phyloP scores from a whole-genome alignment of 192 early-diverging fungal species.

The Linnemannia zychae region DNA sequence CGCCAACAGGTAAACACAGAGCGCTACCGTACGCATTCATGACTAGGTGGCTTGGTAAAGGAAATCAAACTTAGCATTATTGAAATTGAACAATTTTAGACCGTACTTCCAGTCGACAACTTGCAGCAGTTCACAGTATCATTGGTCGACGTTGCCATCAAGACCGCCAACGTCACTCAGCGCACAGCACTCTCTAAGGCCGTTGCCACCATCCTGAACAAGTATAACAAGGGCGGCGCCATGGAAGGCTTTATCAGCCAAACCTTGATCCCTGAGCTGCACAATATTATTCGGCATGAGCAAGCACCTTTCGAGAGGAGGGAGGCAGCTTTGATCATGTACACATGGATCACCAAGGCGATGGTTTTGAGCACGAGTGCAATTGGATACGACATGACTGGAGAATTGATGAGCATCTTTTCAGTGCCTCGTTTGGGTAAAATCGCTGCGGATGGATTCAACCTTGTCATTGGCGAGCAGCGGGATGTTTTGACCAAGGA shows the following conservation, averaged over 20 bases:
- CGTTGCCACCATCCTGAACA: slow-evolving; percentile 77
- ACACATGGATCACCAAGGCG: slow-evolving; percentile 74
- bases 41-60: background rate
- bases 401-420: slow-evolving; percentile 68
- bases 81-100: slow-evolving; percentile 44
- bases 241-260: slow-evolving; percentile 43
- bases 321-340: slow-evolving; percentile 44
- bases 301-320: slow-evolving; percentile 29
- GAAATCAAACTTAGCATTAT: no score
- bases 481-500: slow-evolving; percentile 77
- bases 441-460: slow-evolving; percentile 76
- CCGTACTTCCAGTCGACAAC: slow-evolving; percentile 62
- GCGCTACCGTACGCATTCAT: background rate
- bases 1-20: slow-evolving; percentile 52
- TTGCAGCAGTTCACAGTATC: slow-evolving; percentile 58
- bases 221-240: slow-evolving; percentile 61
- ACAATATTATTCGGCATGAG: slow-evolving; percentile 34
- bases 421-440: slow-evolving; percentile 55
- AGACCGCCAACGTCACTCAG: slow-evolving; percentile 54
- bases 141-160: slow-evolving; percentile 59
- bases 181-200: slow-evolving; percentile 68
- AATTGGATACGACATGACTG: slow-evolving; percentile 66
- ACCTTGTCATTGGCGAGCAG: slow-evolving; percentile 82
- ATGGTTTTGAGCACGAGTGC: slow-evolving; percentile 67
- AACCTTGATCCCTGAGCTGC: slow-evolving; percentile 34